phyloP scores from a whole-genome alignment of 305 asterid species.

The Vinca major region DNA sequence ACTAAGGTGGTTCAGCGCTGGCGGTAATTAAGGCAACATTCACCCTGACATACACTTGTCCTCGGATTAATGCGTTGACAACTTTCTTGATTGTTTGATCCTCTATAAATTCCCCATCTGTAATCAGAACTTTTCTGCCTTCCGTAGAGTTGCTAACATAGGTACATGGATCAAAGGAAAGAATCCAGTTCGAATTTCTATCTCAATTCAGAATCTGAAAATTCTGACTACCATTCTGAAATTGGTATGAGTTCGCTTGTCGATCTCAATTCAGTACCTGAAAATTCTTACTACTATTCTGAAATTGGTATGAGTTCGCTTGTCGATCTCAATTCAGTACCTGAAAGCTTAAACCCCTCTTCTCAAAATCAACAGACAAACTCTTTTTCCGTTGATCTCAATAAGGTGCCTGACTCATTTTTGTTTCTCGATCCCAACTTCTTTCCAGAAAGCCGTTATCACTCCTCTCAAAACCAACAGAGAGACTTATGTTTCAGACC shows the following conservation, averaged over 20 bases:
- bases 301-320: neutral
- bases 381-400: constrained; percentile 4
- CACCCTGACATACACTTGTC: neutral
- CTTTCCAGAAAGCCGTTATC: neutral
- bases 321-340: neutral
- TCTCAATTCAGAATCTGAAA: constrained; percentile 5
- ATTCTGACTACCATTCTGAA: neutral
- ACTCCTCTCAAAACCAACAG: constrained; percentile 1
- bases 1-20: constrained; percentile 1
- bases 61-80: neutral
- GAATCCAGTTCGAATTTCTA: neutral
- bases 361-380: constrained; percentile 4
- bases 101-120: neutral
- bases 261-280: constrained; percentile 2
- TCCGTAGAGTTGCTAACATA: neutral
- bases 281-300: neutral
- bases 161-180: constrained; percentile 5
- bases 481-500: neutral
- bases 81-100: neutral
- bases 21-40: constrained; percentile 3
- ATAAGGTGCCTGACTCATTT: neutral
- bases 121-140: neutral
- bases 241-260: neutral
- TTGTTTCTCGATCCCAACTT: neutral
- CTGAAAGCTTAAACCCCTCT: neutral